Evolutionary conservation across 345 rosid genomes (phyloP), one percentile per base, ranked within the genome.

Genomic region (Heritiera littoralis): DNA sequence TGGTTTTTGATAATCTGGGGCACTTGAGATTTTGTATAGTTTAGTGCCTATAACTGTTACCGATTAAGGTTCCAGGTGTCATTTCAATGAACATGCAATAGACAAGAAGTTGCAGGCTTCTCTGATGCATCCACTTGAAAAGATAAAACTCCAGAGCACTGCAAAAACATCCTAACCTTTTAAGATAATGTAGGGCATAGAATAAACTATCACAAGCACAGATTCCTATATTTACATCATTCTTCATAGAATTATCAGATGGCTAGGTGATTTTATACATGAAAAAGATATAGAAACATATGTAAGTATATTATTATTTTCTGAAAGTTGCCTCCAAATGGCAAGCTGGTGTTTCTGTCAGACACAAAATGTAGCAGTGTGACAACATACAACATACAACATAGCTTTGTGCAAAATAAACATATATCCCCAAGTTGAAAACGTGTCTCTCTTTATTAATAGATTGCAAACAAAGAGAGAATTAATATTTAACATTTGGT

Each of bases 1-100:
- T 49, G 75, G 58, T 71, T 80, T 70, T 40, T 74, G 56, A 74
- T 61, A 72, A 35, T 71, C 72, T 80, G 72, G 76, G n/a, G 69
- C 60, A 75, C 59, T 28, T 60, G 56, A 69, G 83, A 78, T 55
- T 65, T 51, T 49, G 59, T 7, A 30, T 59, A 68, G 18, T 46
- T 45, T 45, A 45, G 38, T 72, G 60, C 56, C 40, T 49, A 69
- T 77, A n/a, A 45, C 68, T 54, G 80, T 28, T 78, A 46, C 72
- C 58, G 32, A 9, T 74, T 74, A 40, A 70, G 67, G 13, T 45
- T 66, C 60, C 76, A 54, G 5, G 5, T 54, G 8, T 40, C 48
- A 38, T 59, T 61, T 41, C 28, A 48, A 14, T 48, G 70, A 30
- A 32, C 12, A 8, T 48, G 17, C 55, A 23, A 70, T 40, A 70